These are phyloP conservation scores for Colletotrichum magnum DNA, from an alignment of 2,329 filamentous ascomycete genomes.

Conservation along the genomic window DNA sequence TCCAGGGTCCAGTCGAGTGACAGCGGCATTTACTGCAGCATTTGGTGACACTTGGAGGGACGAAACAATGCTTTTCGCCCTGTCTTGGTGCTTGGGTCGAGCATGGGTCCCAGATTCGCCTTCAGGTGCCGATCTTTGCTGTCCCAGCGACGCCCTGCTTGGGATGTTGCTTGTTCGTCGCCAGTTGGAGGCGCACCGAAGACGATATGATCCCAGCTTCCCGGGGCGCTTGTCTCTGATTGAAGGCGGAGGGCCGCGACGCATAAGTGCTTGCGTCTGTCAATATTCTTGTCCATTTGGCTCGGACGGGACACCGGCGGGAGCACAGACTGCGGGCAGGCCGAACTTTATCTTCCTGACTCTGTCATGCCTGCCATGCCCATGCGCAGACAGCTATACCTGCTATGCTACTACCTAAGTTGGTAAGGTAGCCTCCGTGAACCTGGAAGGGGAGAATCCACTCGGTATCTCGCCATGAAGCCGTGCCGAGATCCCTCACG, in stretches of 20 bases:
- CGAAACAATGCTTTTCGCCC: conserved; percentile 37
- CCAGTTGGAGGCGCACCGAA: conserved; percentile 8
- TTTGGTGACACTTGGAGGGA: conserved; percentile 16
- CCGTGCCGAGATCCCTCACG: conserved; percentile 29
- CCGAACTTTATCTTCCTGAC: conserved; percentile 36
- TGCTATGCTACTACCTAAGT: conserved; percentile 8
- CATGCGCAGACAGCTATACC: conserved; percentile 9
- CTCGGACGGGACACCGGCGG: conserved; percentile 21
- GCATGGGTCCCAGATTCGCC: conserved; percentile 14
- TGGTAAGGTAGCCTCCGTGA: conserved; percentile 15
- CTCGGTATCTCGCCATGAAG: conserved; percentile 5
- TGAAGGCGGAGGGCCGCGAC: conserved; percentile 16
- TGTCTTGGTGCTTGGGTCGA: conserved; percentile 14
- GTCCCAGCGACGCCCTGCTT: conserved; percentile 13
- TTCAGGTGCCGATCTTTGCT: conserved; percentile 26
- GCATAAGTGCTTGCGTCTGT: conserved; percentile 35
- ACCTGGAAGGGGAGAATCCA: too few species aligned
- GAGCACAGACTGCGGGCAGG: conserved; percentile 38
- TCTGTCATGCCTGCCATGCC: neutral
- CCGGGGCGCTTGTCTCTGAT: conserved; percentile 9
- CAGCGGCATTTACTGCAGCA: conserved; percentile 34
- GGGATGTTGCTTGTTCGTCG: conserved; percentile 36
- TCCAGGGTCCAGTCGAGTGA: conserved; percentile 18
- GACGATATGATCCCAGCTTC: conserved; percentile 6
- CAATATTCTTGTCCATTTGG: conserved; percentile 22